These are phyloP conservation scores for Lasiodiplodia citricola DNA, from an alignment of 2,329 filamentous ascomycete species.

Conservation along the genomic window DNA sequence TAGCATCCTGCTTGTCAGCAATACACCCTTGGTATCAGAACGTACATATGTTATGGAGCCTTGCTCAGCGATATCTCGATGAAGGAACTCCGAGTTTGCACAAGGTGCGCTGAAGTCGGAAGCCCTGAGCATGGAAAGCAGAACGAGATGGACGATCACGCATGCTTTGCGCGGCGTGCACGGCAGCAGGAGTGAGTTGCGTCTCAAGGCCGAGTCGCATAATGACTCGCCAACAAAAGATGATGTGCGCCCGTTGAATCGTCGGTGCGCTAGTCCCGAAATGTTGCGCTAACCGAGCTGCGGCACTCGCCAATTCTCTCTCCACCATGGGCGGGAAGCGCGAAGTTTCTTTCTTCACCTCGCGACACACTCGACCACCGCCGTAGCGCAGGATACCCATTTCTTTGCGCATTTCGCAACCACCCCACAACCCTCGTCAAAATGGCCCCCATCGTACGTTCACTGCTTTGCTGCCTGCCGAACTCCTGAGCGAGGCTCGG, in stretches of 20 bases:
- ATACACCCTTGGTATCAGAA: no score
- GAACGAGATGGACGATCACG: not conserved
- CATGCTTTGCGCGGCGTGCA: not conserved
- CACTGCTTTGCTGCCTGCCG: constrained; percentile 92
- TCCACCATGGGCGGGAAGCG: not conserved
- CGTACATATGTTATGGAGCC: no score
- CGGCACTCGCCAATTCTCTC: constrained; percentile 25
- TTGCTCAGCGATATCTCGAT: no score
- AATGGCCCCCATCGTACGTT: constrained; percentile 74
- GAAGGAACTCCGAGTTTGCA: no score
- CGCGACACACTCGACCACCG: constrained; percentile 14
- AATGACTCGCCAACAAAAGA: not conserved
- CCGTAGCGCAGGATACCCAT: constrained; percentile 81
- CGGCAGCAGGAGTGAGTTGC: not conserved
- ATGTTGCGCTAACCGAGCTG: constrained; percentile 10
- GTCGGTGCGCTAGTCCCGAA: not conserved
- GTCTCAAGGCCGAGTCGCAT: not conserved
- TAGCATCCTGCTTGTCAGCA: not conserved
- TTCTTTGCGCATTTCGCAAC: constrained; percentile 72
- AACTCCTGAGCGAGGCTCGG: constrained; percentile 42
- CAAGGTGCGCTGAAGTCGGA: no score
- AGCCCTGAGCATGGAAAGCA: not conserved
- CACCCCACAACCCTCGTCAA: constrained; percentile 33
- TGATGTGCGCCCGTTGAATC: not conserved
- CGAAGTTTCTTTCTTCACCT: constrained; percentile 7